phyloP scores from a whole-genome alignment of 164 flowering plant species.

The Piper longum region DNA sequence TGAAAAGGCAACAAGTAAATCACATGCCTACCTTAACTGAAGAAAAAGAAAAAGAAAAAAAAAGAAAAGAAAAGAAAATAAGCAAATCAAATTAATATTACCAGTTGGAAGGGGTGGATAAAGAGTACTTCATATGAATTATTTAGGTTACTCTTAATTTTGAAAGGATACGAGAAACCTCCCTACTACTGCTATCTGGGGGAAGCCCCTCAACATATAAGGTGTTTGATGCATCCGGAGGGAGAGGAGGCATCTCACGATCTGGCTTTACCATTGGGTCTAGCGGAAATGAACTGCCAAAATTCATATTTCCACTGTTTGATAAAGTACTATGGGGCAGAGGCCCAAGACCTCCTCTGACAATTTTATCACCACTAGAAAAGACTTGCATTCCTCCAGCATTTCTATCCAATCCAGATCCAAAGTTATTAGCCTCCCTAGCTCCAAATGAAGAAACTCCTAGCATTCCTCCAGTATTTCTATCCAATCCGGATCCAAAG shows the following conservation, averaged over 20 bases:
- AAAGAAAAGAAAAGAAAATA: too few relatives aligned
- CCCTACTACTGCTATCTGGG: constrained; percentile 40
- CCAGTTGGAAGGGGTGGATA: too few relatives aligned
- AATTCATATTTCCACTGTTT: constrained; percentile 28
- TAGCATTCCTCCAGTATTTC: too few relatives aligned
- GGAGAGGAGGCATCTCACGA: constrained; percentile 43
- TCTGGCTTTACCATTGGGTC: constrained; percentile 28
- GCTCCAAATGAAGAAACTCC: constrained; percentile 20
- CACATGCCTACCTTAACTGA: neutral
- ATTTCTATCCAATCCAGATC: constrained; percentile 23
- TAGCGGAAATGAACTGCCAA: constrained; percentile 19
- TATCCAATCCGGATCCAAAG: too few relatives aligned
- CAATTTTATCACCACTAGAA: constrained; percentile 20
- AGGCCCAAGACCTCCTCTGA: constrained; percentile 22
- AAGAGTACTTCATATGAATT: too few relatives aligned
- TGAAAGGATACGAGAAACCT: constrained; percentile 76
- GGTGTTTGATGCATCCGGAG: constrained; percentile 68
- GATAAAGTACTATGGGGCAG: constrained; percentile 23
- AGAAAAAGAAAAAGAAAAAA: too few relatives aligned
- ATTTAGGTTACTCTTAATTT: too few relatives aligned
- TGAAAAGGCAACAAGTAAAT: neutral
- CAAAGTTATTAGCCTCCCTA: constrained; percentile 28
- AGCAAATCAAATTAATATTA: too few relatives aligned
- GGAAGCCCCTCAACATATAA: constrained; percentile 70
- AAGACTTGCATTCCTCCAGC: constrained; percentile 21